A percentile compares a stretch with the other conserved stretches of the same genome.
phyloP scores from a whole-genome alignment of 2,329 filamentous ascomycete species.

The Zymoseptoria ardabiliae region DNA sequence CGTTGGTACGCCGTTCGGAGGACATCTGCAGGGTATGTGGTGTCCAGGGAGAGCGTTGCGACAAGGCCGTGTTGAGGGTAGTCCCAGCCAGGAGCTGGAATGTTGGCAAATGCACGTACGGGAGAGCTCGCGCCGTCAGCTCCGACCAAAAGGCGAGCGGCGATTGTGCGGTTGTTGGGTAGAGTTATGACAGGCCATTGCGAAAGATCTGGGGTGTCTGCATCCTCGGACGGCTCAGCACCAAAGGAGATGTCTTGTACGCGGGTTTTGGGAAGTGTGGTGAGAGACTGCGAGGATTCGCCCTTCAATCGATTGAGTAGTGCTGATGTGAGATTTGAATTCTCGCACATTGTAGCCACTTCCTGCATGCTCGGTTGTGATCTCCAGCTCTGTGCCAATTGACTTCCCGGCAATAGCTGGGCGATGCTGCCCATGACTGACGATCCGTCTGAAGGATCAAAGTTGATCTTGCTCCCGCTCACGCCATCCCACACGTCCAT shows the following conservation, averaged over 20 bases:
- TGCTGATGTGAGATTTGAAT: conserved; percentile 75
- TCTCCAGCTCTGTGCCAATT: conserved; percentile 17
- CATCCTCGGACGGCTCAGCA: conserved; percentile 44
- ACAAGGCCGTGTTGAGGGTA: conserved; percentile 87
- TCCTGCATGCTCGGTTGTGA: conserved; percentile 15
- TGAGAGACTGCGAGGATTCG: conserved; percentile 58
- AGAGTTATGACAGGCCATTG: conserved; percentile 82
- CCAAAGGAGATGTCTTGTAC: conserved; percentile 78
- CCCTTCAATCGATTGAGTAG: conserved; percentile 46
- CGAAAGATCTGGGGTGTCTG: conserved; percentile 60
- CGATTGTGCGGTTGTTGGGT: conserved; percentile 55
- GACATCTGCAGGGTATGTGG: conserved; percentile 19
- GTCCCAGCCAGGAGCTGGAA: conserved; percentile 83
- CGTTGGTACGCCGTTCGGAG: conserved; percentile 82
- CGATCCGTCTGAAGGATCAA: conserved; percentile 37
- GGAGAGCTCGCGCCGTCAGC: conserved; percentile 94
- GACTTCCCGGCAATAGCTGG: conserved; percentile 24
- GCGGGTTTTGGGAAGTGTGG: conserved; percentile 66
- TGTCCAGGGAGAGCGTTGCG: conserved; percentile 66
- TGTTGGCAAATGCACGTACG: conserved; percentile 81
- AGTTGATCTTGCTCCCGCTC: conserved; percentile 77
- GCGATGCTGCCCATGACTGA: conserved; percentile 23
- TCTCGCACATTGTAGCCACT: conserved; percentile 96
- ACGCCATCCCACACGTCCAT: conserved; percentile 99
- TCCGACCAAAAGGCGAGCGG: conserved; percentile 78